phyloP scores from a whole-genome alignment of 352 stramenopile genomes.

The Phytophthora constricta region DNA sequence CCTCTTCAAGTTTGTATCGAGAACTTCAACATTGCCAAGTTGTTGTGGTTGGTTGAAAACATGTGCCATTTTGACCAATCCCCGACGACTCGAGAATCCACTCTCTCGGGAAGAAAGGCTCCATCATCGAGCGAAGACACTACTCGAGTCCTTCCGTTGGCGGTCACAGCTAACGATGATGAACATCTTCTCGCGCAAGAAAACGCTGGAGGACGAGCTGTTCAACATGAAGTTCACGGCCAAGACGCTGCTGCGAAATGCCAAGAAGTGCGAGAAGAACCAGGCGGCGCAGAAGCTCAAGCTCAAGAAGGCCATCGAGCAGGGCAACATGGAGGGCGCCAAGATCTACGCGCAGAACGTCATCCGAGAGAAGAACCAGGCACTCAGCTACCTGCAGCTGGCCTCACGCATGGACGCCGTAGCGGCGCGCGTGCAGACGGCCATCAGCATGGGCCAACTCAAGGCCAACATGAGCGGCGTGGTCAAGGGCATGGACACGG shows the following conservation, averaged over 20 bases:
- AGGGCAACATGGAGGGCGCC: conserved; percentile 97
- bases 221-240: conserved; percentile 93
- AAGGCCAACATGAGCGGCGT: conserved; percentile 97
- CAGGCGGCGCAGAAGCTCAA: conserved; percentile 94
- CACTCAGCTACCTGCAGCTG: conserved; percentile 96
- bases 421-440: conserved; percentile 95
- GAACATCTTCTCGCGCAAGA: conserved; percentile 87
- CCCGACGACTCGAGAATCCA: not conserved
- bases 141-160: too few species aligned
- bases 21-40: not conserved
- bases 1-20: too few species aligned
- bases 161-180: too few species aligned
- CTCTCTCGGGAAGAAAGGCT: not conserved
- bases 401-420: conserved; percentile 97
- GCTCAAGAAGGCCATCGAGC: conserved; percentile 96
- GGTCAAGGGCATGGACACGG: conserved; percentile 97
- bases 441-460: conserved; percentile 95
- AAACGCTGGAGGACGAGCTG: conserved; percentile 87
- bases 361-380: conserved; percentile 88
- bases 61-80: not conserved
- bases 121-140: too few species aligned
- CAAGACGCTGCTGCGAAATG: conserved; percentile 89
- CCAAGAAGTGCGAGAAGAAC: conserved; percentile 99
- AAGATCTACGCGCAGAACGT: conserved; percentile 97
- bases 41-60: not conserved